phyloP scores from a whole-genome alignment of 805 yeast genomes.

The Yarrowia sp. region DNA sequence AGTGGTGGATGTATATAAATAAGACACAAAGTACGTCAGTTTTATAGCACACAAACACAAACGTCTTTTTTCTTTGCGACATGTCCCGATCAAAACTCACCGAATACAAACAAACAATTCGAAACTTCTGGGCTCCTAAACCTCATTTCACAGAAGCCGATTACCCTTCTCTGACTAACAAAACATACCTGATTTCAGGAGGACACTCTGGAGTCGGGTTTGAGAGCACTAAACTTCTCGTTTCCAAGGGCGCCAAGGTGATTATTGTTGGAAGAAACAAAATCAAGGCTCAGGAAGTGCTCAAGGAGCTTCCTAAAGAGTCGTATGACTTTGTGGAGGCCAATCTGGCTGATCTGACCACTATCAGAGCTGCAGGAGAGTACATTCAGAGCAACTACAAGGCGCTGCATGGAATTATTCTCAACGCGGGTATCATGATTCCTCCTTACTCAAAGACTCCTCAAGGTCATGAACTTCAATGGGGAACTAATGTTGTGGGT shows the following conservation, averaged over 20 bases:
- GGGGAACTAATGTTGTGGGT: constrained; percentile 50
- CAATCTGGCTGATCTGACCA: constrained; percentile 42
- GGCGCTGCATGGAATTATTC: constrained; percentile 35
- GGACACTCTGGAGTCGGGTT: constrained; percentile 42
- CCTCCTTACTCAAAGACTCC: constrained; percentile 42
- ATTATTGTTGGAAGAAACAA: constrained; percentile 42
- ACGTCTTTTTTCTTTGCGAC: too few species aligned
- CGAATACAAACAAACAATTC: neutral
- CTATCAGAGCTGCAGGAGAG: neutral
- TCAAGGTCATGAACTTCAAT: constrained; percentile 49
- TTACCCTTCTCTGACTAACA: constrained; percentile 41
- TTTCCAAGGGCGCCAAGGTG: constrained; percentile 40
- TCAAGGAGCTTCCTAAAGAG: constrained; percentile 34
- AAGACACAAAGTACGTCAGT: too few species aligned
- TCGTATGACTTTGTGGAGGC: constrained; percentile 33
- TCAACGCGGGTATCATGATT: constrained; percentile 48
- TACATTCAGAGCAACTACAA: too few species aligned
- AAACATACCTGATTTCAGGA: constrained; percentile 42
- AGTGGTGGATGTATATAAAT: too few species aligned
- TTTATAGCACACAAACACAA: too few species aligned
- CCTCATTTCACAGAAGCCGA: constrained; percentile 34
- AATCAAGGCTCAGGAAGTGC: constrained; percentile 39
- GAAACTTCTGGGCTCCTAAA: constrained; percentile 9
- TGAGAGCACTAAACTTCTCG: constrained; percentile 39
- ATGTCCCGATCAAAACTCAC: constrained; percentile 10